phyloP scores from a whole-genome alignment of 1,284 basidiomycete species.

The Marasmius sp. region DNA sequence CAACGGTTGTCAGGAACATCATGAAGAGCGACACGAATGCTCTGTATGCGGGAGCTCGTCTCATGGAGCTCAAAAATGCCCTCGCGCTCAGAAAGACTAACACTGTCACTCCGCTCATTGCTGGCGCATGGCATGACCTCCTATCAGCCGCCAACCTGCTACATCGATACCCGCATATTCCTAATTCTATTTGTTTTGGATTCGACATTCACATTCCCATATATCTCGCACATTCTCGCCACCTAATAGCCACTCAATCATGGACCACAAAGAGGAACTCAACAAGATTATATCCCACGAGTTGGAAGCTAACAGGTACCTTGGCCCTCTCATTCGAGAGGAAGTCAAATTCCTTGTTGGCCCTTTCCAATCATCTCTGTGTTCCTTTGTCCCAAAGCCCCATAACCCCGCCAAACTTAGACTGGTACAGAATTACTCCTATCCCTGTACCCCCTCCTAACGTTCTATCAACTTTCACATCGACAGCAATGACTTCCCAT shows the following conservation, averaged over 20 bases:
- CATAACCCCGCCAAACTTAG: constrained; percentile 27
- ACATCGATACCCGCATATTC: constrained; percentile 19
- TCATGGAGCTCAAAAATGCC: constrained; percentile 26
- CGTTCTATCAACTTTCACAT: constrained; percentile 38
- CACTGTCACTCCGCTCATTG: constrained; percentile 13
- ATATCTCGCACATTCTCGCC: constrained; percentile 23
- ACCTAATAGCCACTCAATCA: constrained; percentile 22
- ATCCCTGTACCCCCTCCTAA: constrained; percentile 17
- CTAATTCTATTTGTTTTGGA: constrained; percentile 17
- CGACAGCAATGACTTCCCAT: constrained; percentile 31
- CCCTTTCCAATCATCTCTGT: constrained; percentile 37
- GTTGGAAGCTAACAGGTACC: constrained; percentile 5
- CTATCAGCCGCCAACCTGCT: constrained; percentile 18
- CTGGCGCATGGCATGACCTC: constrained; percentile 21
- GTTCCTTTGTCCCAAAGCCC: constrained; percentile 34
- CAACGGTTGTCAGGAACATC: too few relatives aligned
- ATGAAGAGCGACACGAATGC: constrained; percentile 18
- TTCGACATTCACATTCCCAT: constrained; percentile 25
- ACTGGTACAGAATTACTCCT: constrained; percentile 41
- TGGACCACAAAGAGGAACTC: too few relatives aligned
- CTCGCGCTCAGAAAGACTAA: constrained; percentile 18
- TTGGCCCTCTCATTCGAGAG: constrained; percentile 17
- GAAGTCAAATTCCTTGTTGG: constrained; percentile 31
- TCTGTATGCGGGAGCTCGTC: constrained; percentile 18
- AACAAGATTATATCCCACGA: too few relatives aligned